phyloP scores from a whole-genome alignment of 495 filamentous ascomycete species.

The Aspergillus egyptiacus region DNA sequence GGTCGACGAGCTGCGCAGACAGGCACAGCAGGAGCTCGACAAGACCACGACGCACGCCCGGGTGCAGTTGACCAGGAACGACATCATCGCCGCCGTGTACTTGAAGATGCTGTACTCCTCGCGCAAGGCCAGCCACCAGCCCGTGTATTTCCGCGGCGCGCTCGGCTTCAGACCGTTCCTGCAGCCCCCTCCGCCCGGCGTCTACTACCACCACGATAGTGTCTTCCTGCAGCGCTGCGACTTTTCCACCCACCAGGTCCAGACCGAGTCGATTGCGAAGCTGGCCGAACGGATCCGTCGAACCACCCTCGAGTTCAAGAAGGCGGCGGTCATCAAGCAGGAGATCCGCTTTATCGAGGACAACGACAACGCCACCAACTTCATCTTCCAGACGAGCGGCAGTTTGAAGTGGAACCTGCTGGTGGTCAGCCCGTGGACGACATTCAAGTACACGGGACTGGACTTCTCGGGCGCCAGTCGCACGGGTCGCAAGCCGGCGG shows the following conservation, averaged over 20 bases:
- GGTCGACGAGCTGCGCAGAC: not conserved
- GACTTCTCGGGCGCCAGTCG: slow-evolving; percentile 5
- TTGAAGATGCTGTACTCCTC: not conserved
- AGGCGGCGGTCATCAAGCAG: not conserved
- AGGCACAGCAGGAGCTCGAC: slow-evolving; percentile 1
- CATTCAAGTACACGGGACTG: not conserved
- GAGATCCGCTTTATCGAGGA: not conserved
- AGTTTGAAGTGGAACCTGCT: not conserved
- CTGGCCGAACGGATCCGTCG: not conserved
- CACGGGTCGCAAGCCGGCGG: not conserved
- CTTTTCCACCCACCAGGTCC: not conserved
- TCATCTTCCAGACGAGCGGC: not conserved
- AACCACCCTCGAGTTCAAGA: not conserved
- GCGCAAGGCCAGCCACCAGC: not conserved
- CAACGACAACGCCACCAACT: not conserved
- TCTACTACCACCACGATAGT: slow-evolving; percentile 3
- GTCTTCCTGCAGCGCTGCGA: not conserved
- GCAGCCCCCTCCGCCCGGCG: not conserved
- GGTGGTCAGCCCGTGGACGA: slow-evolving; percentile 1
- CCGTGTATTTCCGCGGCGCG: not conserved
- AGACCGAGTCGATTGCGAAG: not conserved
- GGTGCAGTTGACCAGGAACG: not conserved
- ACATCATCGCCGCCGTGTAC: slow-evolving; percentile 4
- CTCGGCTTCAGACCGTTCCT: not conserved
- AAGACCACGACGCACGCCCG: not conserved